Evolutionary conservation across 345 rosid genomes (phyloP), one percentile per base, ranked within the genome.

Genomic region (Zanthoxylum bungeanum): DNA sequence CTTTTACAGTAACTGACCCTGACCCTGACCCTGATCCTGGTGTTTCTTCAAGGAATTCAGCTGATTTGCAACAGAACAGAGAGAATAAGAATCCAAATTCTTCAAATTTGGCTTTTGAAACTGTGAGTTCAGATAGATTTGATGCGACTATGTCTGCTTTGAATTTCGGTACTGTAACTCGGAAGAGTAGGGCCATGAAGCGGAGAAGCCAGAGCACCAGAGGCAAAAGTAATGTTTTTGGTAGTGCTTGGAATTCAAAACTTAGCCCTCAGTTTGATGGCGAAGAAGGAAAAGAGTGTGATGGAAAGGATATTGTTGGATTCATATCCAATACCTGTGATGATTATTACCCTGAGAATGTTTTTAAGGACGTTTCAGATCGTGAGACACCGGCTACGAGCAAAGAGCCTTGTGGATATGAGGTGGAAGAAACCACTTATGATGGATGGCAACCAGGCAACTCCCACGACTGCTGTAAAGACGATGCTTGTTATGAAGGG

Each of bases 141-240:
- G 74, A 70, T 46, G 64, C 46, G 70, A 30, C 59, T 64, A 81
- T 70, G 63, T 50, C 77, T 36, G 70, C 63, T 16, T 55, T 85
- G 68, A 70, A 77, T 60, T 82, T 84, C 47, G 84, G 88, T 17
- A 49, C 75, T 60, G 68, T 87, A 31, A 79, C 85, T 39, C 75
- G 85, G 77, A 86, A 84, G 75, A 75, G 81, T 64, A 80, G 89
- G 79, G 73, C 76, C 34, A 85, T 83, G 87, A 85, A 74, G 69
- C 80, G 89, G 53, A 68, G 84, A 46, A 78, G 84, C 10, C 81
- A 67, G 36, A 64, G 73, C 73, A 62, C 27, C 19, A 73, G 65
- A 55, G 76, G 70, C 37, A 72, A 61, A 31, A 72, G 42, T 76
- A 70, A 37, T 51, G 71, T 36, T 27, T 67, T 75, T 42, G 73